Percentiles rank a stretch among this genome's conserved stretches.
phyloP scores from a whole-genome alignment of 345 rosid genomes.

The Hibiscus mutabilis region DNA sequence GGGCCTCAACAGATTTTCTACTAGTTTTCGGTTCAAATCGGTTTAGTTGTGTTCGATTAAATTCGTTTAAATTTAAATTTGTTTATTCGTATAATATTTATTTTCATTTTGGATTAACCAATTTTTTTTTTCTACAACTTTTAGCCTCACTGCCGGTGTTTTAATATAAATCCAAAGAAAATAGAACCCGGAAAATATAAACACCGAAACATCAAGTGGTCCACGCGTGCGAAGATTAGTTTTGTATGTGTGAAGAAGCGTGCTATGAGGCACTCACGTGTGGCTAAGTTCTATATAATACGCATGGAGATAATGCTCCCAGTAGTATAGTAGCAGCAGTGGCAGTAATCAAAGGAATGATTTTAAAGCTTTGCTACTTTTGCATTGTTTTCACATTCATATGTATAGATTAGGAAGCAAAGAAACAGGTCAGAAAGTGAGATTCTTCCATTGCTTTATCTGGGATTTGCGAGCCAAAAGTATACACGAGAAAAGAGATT shows the following conservation, averaged over 20 bases:
- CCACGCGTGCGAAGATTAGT: slow-evolving; percentile 47
- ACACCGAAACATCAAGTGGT: slow-evolving; percentile 16
- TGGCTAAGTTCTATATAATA: slow-evolving; percentile 41
- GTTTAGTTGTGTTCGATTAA: too few relatives aligned
- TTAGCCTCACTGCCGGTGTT: too few relatives aligned
- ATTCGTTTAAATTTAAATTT: too few relatives aligned
- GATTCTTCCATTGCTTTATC: slow-evolving; percentile 10
- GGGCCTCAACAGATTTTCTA: too few relatives aligned
- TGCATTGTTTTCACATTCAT: slow-evolving; percentile 7
- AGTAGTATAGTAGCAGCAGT: not conserved
- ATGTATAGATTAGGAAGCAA: slow-evolving; percentile 8
- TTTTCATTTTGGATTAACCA: too few relatives aligned
- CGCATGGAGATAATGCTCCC: slow-evolving; percentile 18
- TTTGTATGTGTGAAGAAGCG: slow-evolving; percentile 43
- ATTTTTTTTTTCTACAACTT: too few relatives aligned
- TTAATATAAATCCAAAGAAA: too few relatives aligned
- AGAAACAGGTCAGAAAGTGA: slow-evolving; percentile 14
- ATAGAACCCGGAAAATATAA: slow-evolving; percentile 1
- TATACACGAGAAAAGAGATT: not conserved
- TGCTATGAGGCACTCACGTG: slow-evolving; percentile 58
- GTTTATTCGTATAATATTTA: too few relatives aligned
- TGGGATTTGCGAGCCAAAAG: slow-evolving; percentile 6
- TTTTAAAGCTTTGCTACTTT: slow-evolving; percentile 14
- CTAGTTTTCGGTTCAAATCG: too few relatives aligned
- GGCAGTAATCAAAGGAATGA: slow-evolving; percentile 12